Conservation (phyloP, 768 basidiomycete species). For the Serendipita indica region DNA sequence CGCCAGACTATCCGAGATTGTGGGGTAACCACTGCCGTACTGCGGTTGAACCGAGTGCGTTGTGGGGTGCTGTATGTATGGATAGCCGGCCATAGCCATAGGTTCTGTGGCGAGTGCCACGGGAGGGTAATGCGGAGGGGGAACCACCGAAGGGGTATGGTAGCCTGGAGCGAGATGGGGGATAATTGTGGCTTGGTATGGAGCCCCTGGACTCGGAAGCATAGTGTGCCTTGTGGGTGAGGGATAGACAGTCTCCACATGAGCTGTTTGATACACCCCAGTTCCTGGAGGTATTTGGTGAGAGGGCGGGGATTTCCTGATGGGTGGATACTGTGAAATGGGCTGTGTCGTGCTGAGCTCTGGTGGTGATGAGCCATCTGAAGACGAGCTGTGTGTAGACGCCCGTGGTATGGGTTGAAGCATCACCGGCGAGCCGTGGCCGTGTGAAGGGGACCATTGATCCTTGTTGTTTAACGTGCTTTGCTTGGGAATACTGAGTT, state of each 20-base stretch:
- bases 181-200: not conserved
- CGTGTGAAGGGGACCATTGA: not conserved
- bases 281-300: no score
- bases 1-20: not conserved
- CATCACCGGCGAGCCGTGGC: not conserved
- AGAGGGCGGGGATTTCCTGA: not conserved
- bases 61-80: not conserved
- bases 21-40: not conserved
- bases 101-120: not conserved
- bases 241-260: not conserved
- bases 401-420: not conserved
- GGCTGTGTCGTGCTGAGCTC: not conserved
- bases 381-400: not conserved
- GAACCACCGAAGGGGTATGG: not conserved
- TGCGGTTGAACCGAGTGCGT: not conserved
- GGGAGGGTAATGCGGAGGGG: not conserved
- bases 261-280: no score
- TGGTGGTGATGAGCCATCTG: slow-evolving; percentile 1
- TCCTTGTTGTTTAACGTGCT: not conserved
- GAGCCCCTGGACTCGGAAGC: not conserved
- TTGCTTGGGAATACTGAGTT: no score
- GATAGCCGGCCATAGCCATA: no score
- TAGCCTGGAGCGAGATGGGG: no score
- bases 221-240: not conserved
- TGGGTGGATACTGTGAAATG: not conserved